phyloP scores from a whole-genome alignment of 805 yeast species.

The Metschnikowia gruessii region DNA sequence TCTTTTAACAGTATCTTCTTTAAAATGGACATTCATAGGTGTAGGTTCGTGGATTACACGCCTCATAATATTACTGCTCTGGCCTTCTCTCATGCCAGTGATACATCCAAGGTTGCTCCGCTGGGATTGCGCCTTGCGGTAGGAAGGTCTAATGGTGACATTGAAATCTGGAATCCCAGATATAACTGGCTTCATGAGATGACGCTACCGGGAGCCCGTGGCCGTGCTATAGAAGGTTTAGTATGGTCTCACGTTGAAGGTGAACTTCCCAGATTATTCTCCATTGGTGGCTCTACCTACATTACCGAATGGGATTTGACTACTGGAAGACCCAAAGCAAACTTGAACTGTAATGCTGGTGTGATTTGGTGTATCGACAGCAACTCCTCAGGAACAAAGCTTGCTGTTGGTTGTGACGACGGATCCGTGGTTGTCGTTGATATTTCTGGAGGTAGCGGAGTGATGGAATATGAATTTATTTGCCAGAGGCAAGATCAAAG shows the following conservation, averaged over 20 bases:
- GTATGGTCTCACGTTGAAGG: slow-evolving; percentile 63
- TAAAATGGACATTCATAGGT: slow-evolving; percentile 77
- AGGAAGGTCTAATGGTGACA: slow-evolving; percentile 91
- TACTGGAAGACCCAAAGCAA: slow-evolving; percentile 67
- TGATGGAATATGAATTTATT: slow-evolving; percentile 68
- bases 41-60: slow-evolving; percentile 85
- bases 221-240: slow-evolving; percentile 83
- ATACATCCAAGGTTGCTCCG: slow-evolving; percentile 33
- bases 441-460: slow-evolving; percentile 84
- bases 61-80: slow-evolving; percentile 82
- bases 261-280: slow-evolving; percentile 67
- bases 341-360: slow-evolving; percentile 90
- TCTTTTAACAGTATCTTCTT: slow-evolving; percentile 2
- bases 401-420: slow-evolving; percentile 94
- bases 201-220: slow-evolving; percentile 71
- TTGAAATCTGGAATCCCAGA: slow-evolving; percentile 93
- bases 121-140: slow-evolving; percentile 75
- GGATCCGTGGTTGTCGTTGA: slow-evolving; percentile 84
- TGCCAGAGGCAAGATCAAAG: slow-evolving; percentile 83
- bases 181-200: slow-evolving; percentile 77
- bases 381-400: slow-evolving; percentile 53
- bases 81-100: slow-evolving; percentile 60
- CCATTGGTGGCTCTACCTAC: slow-evolving; percentile 90
- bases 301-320: slow-evolving; percentile 89
- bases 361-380: slow-evolving; percentile 86